Percentiles rank a stretch among this genome's conserved stretches.
phyloP scores from a whole-genome alignment of 1,139 yeast genomes.

The Saccharomyces pastorianus region DNA sequence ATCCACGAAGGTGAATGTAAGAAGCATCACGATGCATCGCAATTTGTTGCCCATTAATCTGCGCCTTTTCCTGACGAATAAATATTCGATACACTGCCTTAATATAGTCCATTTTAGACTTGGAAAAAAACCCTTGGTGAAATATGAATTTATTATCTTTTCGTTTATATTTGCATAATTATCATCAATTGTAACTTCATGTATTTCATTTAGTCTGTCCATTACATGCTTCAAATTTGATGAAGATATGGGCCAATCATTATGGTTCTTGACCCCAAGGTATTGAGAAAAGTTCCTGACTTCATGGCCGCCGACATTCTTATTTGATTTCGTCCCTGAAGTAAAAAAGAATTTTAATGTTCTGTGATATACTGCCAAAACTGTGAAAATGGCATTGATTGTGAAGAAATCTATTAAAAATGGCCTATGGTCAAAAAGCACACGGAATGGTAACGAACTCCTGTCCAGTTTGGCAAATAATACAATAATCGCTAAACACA shows the following conservation, averaged over 20 bases:
- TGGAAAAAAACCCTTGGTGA: conserved; percentile 19
- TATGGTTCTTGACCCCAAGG: conserved; percentile 2
- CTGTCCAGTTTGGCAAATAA: conserved; percentile 5
- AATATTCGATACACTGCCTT: conserved; percentile 16
- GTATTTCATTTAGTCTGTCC: conserved; percentile 21
- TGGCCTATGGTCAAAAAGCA: conserved; percentile 12
- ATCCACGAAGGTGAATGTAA: not conserved
- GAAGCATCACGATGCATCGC: not conserved
- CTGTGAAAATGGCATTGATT: conserved; percentile 16
- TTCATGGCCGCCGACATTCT: not conserved
- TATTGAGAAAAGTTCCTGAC: not conserved
- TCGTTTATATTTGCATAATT: conserved; percentile 13
- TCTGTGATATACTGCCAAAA: conserved; percentile 12
- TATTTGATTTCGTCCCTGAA: conserved; percentile 3
- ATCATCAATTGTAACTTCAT: conserved; percentile 16
- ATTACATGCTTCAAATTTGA: conserved; percentile 18
- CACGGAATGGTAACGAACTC: conserved; percentile 5
- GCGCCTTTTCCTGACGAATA: conserved; percentile 1
- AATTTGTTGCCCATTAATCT: not conserved
- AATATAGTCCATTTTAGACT: conserved; percentile 25
- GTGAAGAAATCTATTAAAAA: conserved; percentile 14
- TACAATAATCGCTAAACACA: conserved; percentile 13
- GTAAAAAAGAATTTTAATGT: conserved; percentile 9
- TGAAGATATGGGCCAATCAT: conserved; percentile 11
- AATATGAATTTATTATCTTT: conserved; percentile 15